phyloP scores from a whole-genome alignment of 768 basidiomycete species.

The Tulasnella sp. region DNA sequence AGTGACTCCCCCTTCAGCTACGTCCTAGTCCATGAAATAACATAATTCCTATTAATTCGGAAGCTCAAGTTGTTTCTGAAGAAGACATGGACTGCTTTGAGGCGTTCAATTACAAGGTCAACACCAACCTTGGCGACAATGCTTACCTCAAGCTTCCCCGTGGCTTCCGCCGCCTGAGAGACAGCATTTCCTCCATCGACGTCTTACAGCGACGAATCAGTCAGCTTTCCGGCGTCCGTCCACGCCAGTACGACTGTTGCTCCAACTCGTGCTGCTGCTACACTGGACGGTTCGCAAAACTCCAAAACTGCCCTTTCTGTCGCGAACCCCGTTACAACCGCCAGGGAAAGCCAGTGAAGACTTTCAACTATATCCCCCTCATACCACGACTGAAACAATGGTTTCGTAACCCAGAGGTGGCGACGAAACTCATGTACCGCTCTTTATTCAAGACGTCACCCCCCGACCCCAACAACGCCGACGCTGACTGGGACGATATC shows the following conservation, averaged over 20 bases:
- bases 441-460: conserved; percentile 38
- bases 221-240: conserved; percentile 39
- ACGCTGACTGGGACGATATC: conserved; percentile 36
- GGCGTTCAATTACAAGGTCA: conserved; percentile 27
- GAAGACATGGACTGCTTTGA: conserved; percentile 11
- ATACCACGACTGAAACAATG: conserved; percentile 46
- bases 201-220: conserved; percentile 16
- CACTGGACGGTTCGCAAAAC: conserved; percentile 43
- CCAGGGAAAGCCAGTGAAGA: conserved; percentile 39
- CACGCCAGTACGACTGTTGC: conserved; percentile 48
- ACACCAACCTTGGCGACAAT: conserved; percentile 12
- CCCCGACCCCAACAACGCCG: neutral
- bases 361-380: conserved; percentile 49
- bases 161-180: neutral
- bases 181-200: conserved; percentile 1
- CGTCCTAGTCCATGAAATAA: too few species aligned
- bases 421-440: conserved; percentile 44
- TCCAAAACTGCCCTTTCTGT: conserved; percentile 47
- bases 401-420: conserved; percentile 39
- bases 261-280: conserved; percentile 50
- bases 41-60: too few species aligned
- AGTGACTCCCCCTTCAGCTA: too few species aligned
- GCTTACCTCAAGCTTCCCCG: neutral
- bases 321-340: conserved; percentile 40
- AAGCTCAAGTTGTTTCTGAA: too few species aligned